Evolutionary conservation across 2,329 filamentous ascomycete species (phyloP), one percentile per base, ranked within the genome.

Genomic region (Penicillium sp.): DNA sequence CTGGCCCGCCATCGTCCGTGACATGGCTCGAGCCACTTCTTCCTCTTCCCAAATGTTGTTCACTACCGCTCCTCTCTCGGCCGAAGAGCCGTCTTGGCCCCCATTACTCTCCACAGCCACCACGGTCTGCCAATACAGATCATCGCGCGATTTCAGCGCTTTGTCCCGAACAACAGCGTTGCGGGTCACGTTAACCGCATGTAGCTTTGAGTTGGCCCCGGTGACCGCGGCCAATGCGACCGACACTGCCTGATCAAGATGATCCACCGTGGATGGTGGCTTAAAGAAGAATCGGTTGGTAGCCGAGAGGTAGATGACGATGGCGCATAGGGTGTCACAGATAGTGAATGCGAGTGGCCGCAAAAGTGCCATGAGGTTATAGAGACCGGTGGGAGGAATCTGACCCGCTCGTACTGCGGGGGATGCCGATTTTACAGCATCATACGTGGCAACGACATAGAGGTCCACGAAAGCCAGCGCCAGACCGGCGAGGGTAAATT

Each of bases 81-180:
- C 54, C 81, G 77, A 47, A 27, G 25, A 51, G 6, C 86, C 76
- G 92, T 89, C 53, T 85, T 84, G 11, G 77, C 76, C 56, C 52
- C 57, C 55, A 53, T 65, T 59, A 14, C 84, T 86, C 75, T 96
- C 92, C 62, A 88, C 85, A 3, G 79, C 77, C 42, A 70, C 73
- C 33, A 78, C 74, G 13, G 72, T 68, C 53, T 69, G 72, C 93
- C 93, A 98, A 76, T 97, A 97, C 16, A 80, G 82, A 64, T 88
- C 84, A 50, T 84, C 83, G 57, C 83, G 83, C 2, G 75, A 80
- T 58, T 92, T 85, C 72, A 97, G 77, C 44, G 83, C 83, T 61
- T 85, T 82, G 75, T 97, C 91, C 54, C 93, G 80, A 55, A 89
- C 80, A 16, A 90, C 83, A 3, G 91, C 91, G 77, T 97, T 97